Conservation (phyloP, 2,329 filamentous ascomycete species). For the Sporothrix brasiliensis region DNA sequence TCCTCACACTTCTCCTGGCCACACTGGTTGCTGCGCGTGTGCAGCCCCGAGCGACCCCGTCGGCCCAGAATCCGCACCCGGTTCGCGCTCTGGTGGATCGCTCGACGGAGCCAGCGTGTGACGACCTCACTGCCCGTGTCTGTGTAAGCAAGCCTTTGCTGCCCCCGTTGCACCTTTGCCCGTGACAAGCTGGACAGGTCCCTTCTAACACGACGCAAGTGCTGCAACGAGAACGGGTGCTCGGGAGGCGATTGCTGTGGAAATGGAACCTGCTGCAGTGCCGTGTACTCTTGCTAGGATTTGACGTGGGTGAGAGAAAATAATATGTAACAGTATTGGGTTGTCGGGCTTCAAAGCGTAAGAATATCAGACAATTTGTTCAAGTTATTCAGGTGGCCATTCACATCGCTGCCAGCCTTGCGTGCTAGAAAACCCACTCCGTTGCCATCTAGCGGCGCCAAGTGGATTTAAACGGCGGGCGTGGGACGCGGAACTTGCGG, state of each 20-base stretch:
- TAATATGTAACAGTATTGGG: background rate
- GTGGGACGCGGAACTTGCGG: constrained; percentile 10
- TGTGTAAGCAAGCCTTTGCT: constrained; percentile 3
- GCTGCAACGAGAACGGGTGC: constrained; percentile 27
- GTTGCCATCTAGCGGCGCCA: background rate
- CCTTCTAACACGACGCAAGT: background rate
- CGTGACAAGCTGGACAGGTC: too few species aligned
- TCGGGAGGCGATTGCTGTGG: constrained; percentile 19
- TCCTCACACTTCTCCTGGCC: background rate
- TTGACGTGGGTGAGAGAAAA: background rate
- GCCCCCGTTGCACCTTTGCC: too few species aligned
- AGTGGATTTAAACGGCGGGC: background rate
- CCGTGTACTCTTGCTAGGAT: constrained; percentile 3
- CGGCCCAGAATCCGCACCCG: constrained; percentile 19
- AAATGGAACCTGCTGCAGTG: constrained; percentile 21
- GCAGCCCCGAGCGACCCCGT: constrained; percentile 1
- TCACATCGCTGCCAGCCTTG: background rate
- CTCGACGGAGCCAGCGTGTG: background rate
- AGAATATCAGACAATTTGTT: background rate
- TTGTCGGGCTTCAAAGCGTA: background rate
- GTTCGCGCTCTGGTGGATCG: background rate
- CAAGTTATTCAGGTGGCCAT: background rate
- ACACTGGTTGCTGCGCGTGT: background rate
- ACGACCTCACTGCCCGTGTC: background rate
- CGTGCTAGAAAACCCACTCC: constrained; percentile 10